Evolutionary conservation across 2,329 filamentous ascomycete genomes (phyloP).

Genomic region (Tolypocladium inflatum): DNA sequence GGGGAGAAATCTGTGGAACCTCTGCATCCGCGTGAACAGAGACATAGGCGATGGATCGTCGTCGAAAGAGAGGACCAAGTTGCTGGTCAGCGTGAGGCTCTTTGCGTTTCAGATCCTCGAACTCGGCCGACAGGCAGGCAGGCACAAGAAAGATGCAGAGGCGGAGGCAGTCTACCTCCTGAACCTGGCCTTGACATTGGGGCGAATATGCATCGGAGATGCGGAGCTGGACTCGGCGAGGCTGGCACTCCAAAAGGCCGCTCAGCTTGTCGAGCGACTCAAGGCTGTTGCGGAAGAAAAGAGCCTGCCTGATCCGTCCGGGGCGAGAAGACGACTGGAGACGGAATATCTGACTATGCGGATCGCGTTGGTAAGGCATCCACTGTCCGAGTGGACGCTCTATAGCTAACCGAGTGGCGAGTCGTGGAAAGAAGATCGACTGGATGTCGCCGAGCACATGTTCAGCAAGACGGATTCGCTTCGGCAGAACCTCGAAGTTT

Average conservation of each 20-base stretch:
- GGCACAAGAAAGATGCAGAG: slow-evolving; percentile 12
- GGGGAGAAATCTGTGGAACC: slow-evolving; percentile 58
- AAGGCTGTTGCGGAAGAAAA: slow-evolving; percentile 3
- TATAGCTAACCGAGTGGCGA: slow-evolving; percentile 23
- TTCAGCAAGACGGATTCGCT: slow-evolving; percentile 49
- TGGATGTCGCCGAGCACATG: slow-evolving; percentile 72
- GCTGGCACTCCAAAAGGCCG: slow-evolving; percentile 54
- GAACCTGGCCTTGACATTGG: slow-evolving; percentile 59
- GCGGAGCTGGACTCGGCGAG: slow-evolving; percentile 47
- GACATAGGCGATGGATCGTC: slow-evolving; percentile 10
- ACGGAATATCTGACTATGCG: slow-evolving; percentile 58
- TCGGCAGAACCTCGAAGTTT: slow-evolving; percentile 30
- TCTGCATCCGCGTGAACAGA: slow-evolving; percentile 42
- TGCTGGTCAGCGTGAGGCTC: slow-evolving; percentile 32
- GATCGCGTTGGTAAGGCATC: slow-evolving; percentile 49
- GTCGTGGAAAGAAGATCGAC: slow-evolving; percentile 65
- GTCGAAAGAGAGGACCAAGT: slow-evolving; percentile 12
- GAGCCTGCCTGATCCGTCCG: background rate
- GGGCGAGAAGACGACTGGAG: slow-evolving; percentile 27
- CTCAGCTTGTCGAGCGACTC: slow-evolving; percentile 35
- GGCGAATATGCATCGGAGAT: slow-evolving; percentile 38
- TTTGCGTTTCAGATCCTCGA: slow-evolving; percentile 63
- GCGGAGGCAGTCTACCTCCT: slow-evolving; percentile 46
- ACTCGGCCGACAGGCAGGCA: slow-evolving; percentile 32
- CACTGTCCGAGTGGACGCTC: background rate